Evolutionary conservation across 2,329 filamentous ascomycete genomes (phyloP).

Genomic region (Camptophora hylomeconis): DNA sequence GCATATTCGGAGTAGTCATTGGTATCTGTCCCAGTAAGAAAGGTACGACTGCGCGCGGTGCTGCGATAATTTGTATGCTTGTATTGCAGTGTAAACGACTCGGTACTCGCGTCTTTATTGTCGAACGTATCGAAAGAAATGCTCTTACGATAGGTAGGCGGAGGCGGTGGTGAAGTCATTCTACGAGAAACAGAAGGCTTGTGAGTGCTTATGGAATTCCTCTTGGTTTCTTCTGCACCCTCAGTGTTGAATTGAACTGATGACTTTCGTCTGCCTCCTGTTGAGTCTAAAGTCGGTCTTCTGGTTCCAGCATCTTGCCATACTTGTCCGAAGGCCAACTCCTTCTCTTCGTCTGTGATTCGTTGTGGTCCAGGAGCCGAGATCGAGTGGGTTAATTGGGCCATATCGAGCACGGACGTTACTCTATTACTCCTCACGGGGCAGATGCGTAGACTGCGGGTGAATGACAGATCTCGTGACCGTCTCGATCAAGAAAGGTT

Average conservation of each 20-base stretch:
- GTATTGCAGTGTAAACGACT: conserved; percentile 69
- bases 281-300: conserved; percentile 1
- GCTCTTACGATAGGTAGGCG: conserved; percentile 50
- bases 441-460: too few species aligned
- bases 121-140: conserved; percentile 66
- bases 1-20: conserved; percentile 88
- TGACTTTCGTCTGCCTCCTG: conserved; percentile 14
- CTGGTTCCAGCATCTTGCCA: conserved; percentile 13
- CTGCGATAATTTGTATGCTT: conserved; percentile 79
- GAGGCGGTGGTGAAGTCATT: conserved; percentile 26
- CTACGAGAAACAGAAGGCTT: conserved; percentile 11
- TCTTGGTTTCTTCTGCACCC: conserved; percentile 15
- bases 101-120: conserved; percentile 52
- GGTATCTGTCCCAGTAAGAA: conserved; percentile 81
- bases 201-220: conserved; percentile 11
- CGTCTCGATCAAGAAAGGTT: too few species aligned
- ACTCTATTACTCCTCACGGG: too few species aligned
- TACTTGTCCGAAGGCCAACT: conserved; percentile 14
- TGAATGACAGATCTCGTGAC: too few species aligned
- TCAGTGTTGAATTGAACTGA: conserved; percentile 17
- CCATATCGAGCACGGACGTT: too few species aligned
- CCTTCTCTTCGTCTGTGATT: conserved; percentile 10
- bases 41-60: conserved; percentile 68
- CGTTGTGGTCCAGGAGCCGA: too few species aligned
- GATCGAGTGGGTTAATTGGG: too few species aligned